phyloP scores from a whole-genome alignment of 805 yeast genomes.

The Sugiyamaella lignohabitans region DNA sequence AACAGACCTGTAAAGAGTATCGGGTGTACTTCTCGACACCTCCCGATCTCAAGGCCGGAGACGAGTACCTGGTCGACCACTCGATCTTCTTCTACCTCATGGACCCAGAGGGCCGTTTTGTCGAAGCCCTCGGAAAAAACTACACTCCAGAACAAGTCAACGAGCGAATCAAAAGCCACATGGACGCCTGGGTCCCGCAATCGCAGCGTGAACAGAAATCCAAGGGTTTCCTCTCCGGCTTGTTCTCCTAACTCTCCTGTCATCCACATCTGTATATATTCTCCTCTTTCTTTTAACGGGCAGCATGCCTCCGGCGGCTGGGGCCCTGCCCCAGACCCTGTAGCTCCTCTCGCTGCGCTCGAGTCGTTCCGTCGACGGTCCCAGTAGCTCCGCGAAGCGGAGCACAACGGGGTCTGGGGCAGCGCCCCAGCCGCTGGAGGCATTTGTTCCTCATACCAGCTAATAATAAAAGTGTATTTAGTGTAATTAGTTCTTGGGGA shows the following conservation, averaged over 20 bases:
- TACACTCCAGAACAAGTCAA: slow-evolving; percentile 74
- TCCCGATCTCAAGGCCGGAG: slow-evolving; percentile 86
- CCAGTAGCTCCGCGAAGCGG: neutral
- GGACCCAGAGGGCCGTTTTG: slow-evolving; percentile 97
- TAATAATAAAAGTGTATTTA: too few species aligned
- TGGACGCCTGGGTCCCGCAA: slow-evolving; percentile 68
- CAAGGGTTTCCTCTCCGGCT: slow-evolving; percentile 27
- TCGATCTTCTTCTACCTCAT: slow-evolving; percentile 93
- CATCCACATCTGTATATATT: neutral
- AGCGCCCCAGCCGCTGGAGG: neutral
- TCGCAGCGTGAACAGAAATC: slow-evolving; percentile 59
- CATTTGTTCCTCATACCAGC: neutral
- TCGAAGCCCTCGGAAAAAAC: slow-evolving; percentile 91
- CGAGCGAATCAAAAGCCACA: slow-evolving; percentile 65
- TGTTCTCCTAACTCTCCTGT: slow-evolving; percentile 1
- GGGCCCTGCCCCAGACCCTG: too few species aligned
- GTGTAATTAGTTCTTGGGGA: slow-evolving; percentile 3
- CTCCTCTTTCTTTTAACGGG: neutral
- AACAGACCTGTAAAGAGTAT: slow-evolving; percentile 77
- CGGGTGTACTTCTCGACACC: slow-evolving; percentile 98
- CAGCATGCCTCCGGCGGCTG: too few species aligned
- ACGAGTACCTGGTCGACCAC: slow-evolving; percentile 94
- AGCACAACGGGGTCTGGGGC: neutral
- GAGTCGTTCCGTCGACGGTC: too few species aligned
- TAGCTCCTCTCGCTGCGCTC: too few species aligned